phyloP scores from a whole-genome alignment of 176 grass and related monocot species.

The Stipa capillata region DNA sequence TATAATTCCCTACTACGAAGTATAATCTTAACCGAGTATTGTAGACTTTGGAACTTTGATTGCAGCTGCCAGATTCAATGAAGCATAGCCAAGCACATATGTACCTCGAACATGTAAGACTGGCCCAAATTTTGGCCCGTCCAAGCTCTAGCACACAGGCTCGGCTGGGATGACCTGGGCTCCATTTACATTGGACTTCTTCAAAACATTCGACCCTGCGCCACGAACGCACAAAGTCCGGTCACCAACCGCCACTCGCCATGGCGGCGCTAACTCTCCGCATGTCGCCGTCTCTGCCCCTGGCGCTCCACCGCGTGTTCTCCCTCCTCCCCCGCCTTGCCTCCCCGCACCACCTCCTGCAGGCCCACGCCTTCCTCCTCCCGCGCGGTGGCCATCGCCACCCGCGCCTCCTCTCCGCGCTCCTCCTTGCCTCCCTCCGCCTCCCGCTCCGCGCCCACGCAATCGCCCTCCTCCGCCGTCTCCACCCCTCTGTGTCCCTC shows the following conservation, averaged over 20 bases:
- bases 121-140: too few species aligned
- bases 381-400: slow-evolving; percentile 5
- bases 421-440: slow-evolving; percentile 28
- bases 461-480: background rate
- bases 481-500: slow-evolving; percentile 5
- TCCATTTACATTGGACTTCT: too few species aligned
- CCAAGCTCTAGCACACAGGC: slow-evolving; percentile 94
- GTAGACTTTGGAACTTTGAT: slow-evolving; percentile 22
- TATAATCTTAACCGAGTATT: slow-evolving; percentile 1
- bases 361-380: slow-evolving; percentile 31
- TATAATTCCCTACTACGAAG: background rate
- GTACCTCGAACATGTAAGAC: slow-evolving; percentile 94
- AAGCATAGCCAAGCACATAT: slow-evolving; percentile 95
- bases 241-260: background rate
- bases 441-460: background rate
- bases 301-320: too few species aligned
- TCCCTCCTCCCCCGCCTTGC: too few species aligned
- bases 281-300: background rate
- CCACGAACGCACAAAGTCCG: background rate
- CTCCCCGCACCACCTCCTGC: slow-evolving; percentile 24
- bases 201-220: background rate
- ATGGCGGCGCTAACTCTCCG: background rate
- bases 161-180: too few species aligned
- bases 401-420: slow-evolving; percentile 18
- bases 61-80: slow-evolving; percentile 98